Conservation (phyloP, 768 basidiomycete species). For the Boletus rubropictus region DNA sequence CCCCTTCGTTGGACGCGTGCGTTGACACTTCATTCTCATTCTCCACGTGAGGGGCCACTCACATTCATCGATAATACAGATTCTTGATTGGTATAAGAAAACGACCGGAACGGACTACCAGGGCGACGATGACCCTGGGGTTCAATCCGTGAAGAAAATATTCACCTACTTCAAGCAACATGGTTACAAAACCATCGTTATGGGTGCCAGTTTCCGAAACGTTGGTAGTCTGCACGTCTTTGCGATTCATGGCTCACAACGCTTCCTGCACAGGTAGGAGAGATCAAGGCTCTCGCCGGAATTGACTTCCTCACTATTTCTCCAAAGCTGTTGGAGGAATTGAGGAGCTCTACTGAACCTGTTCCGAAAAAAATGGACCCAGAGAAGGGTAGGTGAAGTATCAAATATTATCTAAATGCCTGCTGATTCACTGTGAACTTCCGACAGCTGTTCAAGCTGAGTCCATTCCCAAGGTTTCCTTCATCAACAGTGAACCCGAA, state of each 20-base stretch:
- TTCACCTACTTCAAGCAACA: constrained; percentile 99
- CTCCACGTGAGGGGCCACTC: constrained; percentile 1
- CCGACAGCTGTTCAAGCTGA: constrained; percentile 50
- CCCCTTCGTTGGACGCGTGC: constrained; percentile 91
- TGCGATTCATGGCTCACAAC: background rate
- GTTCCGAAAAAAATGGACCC: constrained; percentile 84
- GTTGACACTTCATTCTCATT: constrained; percentile 23
- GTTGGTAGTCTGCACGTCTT: constrained; percentile 37
- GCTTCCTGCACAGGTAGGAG: constrained; percentile 51
- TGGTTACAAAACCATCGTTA: constrained; percentile 94
- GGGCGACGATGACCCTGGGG: constrained; percentile 91
- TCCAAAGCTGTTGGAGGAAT: constrained; percentile 80
- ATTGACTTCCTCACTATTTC: constrained; percentile 96
- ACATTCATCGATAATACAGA: constrained; percentile 44
- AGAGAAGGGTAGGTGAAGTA: constrained; percentile 38
- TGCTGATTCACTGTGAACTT: background rate
- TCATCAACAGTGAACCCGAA: constrained; percentile 82
- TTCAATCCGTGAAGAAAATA: constrained; percentile 89
- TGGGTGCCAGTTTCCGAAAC: constrained; percentile 99
- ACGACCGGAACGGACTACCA: constrained; percentile 75
- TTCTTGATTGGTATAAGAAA: constrained; percentile 99
- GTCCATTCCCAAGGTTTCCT: constrained; percentile 72
- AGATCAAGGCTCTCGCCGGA: constrained; percentile 91
- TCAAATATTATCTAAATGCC: background rate
- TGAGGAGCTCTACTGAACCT: constrained; percentile 62